Evolutionary conservation across 1,284 basidiomycete species (phyloP).

Genomic region (Cryptococcus neoformans): DNA sequence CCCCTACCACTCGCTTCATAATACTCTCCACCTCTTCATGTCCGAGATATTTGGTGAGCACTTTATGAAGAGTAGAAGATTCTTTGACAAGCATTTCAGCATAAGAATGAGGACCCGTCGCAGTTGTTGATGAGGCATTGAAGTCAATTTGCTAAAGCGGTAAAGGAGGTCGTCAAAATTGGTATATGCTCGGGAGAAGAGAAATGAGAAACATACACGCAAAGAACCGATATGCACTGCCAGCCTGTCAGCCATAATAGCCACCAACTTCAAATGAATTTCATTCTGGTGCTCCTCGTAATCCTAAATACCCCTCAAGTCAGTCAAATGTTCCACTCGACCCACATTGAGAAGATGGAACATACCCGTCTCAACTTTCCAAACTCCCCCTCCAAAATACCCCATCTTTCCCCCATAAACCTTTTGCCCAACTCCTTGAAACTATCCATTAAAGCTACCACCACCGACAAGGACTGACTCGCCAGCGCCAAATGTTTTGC

Average conservation of each 20-base stretch:
- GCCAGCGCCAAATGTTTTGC: constrained; percentile 96
- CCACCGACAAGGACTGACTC: constrained; percentile 89
- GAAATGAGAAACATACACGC: constrained; percentile 19
- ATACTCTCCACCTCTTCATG: constrained; percentile 76
- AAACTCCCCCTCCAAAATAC: constrained; percentile 95
- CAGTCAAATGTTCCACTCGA: neutral
- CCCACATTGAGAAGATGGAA: neutral
- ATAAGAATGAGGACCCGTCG: constrained; percentile 58
- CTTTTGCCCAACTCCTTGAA: constrained; percentile 90
- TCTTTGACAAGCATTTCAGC: constrained; percentile 92
- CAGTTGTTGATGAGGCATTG: constrained; percentile 38
- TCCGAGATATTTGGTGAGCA: constrained; percentile 85
- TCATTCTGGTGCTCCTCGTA: constrained; percentile 99
- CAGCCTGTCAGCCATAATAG: constrained; percentile 96
- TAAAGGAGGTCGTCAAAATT: no score
- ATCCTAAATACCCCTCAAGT: constrained; percentile 57
- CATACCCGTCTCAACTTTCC: constrained; percentile 92
- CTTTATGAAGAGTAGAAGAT: constrained; percentile 93
- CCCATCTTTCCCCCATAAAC: constrained; percentile 87
- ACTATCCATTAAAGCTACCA: constrained; percentile 94
- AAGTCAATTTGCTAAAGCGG: no score
- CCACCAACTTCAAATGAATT: constrained; percentile 94
- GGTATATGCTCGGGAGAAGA: neutral
- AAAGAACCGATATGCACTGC: constrained; percentile 64
- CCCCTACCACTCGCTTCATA: constrained; percentile 86